Percentiles rank a stretch among this genome's conserved stretches.
Evolutionary conservation across 352 stramenopile genomes (phyloP).

Genomic region (Pythium chondricola): DNA sequence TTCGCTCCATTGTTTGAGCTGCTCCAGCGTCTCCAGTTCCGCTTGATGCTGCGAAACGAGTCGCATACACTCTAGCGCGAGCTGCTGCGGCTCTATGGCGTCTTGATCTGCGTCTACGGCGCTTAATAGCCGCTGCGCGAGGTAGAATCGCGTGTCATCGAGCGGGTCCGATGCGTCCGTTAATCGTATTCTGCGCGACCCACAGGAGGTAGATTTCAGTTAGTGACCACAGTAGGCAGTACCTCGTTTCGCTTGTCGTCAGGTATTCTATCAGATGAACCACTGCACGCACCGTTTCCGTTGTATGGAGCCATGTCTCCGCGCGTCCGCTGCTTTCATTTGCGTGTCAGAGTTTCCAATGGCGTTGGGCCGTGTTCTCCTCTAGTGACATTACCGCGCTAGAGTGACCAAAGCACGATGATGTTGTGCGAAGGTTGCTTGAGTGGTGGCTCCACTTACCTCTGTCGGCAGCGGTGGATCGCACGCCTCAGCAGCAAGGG

Average conservation of each 20-base stretch:
- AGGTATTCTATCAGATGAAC: neutral
- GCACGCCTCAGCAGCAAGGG: no score
- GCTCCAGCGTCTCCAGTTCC: constrained; percentile 4
- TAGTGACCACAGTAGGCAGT: no score
- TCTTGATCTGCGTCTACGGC: neutral
- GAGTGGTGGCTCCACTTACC: no score
- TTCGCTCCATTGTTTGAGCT: constrained; percentile 10
- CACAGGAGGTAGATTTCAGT: no score
- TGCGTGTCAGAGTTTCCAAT: no score
- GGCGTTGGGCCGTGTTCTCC: no score
- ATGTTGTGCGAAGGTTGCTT: no score
- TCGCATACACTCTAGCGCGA: neutral
- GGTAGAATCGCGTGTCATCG: neutral
- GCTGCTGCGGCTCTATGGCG: neutral
- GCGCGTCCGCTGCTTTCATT: neutral
- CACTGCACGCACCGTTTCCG: neutral
- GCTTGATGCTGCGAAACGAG: neutral
- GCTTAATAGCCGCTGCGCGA: neutral
- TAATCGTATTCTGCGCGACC: neutral
- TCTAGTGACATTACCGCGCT: no score
- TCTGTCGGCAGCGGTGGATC: no score
- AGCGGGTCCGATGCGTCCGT: neutral
- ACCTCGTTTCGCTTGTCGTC: neutral
- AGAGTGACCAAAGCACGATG: no score
- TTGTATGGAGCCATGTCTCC: neutral